Base-by-base conservation (phyloP, 2,329 filamentous ascomycete species). In the Nigrospora oryzae region DNA sequence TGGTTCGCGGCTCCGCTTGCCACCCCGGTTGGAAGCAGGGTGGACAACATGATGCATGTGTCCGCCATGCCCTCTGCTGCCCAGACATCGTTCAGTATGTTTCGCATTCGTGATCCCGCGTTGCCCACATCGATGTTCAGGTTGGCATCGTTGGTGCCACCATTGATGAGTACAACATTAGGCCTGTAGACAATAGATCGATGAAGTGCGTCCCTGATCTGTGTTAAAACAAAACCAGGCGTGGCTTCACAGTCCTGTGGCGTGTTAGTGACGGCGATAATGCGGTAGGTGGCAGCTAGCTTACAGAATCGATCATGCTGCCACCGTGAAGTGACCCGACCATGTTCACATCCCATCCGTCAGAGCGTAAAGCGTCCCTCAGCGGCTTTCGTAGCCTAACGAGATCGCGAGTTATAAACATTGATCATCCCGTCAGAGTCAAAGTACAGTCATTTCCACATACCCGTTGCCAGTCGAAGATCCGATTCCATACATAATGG, bases 381-480 rank as follows among this genome's bases (percentile, higher is more conserved):
- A 55, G 44, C 12, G 43, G 40, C 23, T 55, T 53, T 12, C 55
- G 56, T 34, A 51, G 56, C 12, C 53, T 53, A 11, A 13, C 14
- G 11, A 11, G 8, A 13, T 38, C 14, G 23, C 16, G 15, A 13
- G 34, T 36, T 17, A 11, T 36, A 13, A 13, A 2, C 11, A 10
- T 6, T 7, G 2, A 35, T 2, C 10, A 11, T 15, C n/a, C 19
- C 6, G 19, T 23, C 19, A 23, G 19, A 23, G 19, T 4, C 19
- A 23, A 6, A 23, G 19, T 23, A 23, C 19, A 23, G 19, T 23
- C 5, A 10, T 28, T 34, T 3, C 7, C 5, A 42, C 36, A 13
- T 43, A 48, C 39, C 35, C 14, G 68, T 76, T 5, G 75, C 75
- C 2, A 86, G 63, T 32, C 56, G 59, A 46, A 5, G 46, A 48